Base-by-base conservation (phyloP, 228 moss, liverwort and hornwort species). In the Sphagnum magellanicum region DNA sequence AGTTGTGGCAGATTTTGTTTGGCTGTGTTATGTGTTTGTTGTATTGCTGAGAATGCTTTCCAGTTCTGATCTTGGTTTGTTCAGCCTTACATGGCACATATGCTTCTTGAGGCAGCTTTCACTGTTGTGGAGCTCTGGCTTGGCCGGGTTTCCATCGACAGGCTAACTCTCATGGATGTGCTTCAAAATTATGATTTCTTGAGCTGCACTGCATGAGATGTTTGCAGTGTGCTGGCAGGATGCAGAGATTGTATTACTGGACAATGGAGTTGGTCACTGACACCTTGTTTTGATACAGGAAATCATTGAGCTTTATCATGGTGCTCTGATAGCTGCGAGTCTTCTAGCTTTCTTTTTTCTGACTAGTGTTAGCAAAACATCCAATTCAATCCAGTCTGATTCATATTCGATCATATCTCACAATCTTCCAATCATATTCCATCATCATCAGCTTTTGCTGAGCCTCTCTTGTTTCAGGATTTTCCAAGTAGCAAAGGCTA, bases 261-360 rank as follows among this genome's bases (percentile, higher is more conserved):
- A 83, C 81, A 91, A 73, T 79, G 73, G 83, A 95, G 91, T 73
- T 88, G 90, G 77, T 75, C 90, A 93, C 93, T 97, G 91, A 97
- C 91, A 79, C 83, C 87, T 97, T 93, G 91, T 84, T 84, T 97
- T 93, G 94, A 90, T 87, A 98, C 93, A 98, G 91, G 93, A 83
- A 91, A 83, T 79, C 77, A 60, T 88, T 92, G 87, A 93, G 88
- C 89, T 89, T 85, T 87, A 69, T 89, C 91, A 91, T 81, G 89
- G 90, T 93, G 84, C 82, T 69, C 82, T 84, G 79, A 82, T 79
- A 85, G 85, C 76, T 91, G 69, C 89, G 88, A 88, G 84, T 82
- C 87, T 81, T 78, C 81, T 86, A 84, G 82, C 80, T 68, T 88
- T 82, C 85, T 71, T 87, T 32, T 32, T 32, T 32, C 32, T 32